phyloP scores from a whole-genome alignment of 2,329 filamentous ascomycete genomes.

The Neofusicoccum sp. region DNA sequence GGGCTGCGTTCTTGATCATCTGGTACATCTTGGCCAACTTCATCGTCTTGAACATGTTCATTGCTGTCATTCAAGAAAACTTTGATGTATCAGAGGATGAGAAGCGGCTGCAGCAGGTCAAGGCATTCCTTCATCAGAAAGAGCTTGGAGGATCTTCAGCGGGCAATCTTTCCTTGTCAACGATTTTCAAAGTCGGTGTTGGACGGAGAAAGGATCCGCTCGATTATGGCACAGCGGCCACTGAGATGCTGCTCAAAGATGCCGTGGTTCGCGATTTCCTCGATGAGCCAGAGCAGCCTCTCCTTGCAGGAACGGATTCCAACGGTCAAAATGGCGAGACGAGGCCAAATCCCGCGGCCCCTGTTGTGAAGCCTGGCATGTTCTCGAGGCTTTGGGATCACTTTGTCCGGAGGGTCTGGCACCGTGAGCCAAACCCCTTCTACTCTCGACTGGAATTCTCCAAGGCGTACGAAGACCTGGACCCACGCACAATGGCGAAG shows the following conservation, averaged over 20 bases:
- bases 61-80: slow-evolving; percentile 99
- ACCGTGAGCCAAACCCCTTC: slow-evolving; percentile 87
- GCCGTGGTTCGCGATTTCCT: slow-evolving; percentile 93
- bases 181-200: slow-evolving; percentile 61
- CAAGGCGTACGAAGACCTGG: slow-evolving; percentile 71
- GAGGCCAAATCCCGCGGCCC: slow-evolving; percentile 20
- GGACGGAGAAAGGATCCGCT: slow-evolving; percentile 72
- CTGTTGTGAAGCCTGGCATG: slow-evolving; percentile 54
- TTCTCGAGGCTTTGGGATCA: slow-evolving; percentile 63
- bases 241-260: slow-evolving; percentile 96
- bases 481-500: slow-evolving; percentile 83
- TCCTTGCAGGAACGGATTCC: slow-evolving; percentile 1
- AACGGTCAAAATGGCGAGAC: slow-evolving; percentile 5
- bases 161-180: slow-evolving; percentile 69
- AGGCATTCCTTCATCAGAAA: slow-evolving; percentile 87
- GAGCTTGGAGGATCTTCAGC: slow-evolving; percentile 61
- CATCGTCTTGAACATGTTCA: slow-evolving; percentile 99
- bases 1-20: slow-evolving; percentile 82
- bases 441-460: slow-evolving; percentile 77
- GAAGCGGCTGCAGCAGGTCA: slow-evolving; percentile 94
- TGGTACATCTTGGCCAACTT: slow-evolving; percentile 97
- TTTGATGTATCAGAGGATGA: slow-evolving; percentile 99
- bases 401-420: slow-evolving; percentile 55
- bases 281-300: slow-evolving; percentile 60
- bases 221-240: slow-evolving; percentile 85